Percentiles rank a stretch among this genome's conserved stretches.
Evolutionary conservation across 2,329 filamentous ascomycete genomes (phyloP).

Genomic region (Ophiocordyceps robertsii): DNA sequence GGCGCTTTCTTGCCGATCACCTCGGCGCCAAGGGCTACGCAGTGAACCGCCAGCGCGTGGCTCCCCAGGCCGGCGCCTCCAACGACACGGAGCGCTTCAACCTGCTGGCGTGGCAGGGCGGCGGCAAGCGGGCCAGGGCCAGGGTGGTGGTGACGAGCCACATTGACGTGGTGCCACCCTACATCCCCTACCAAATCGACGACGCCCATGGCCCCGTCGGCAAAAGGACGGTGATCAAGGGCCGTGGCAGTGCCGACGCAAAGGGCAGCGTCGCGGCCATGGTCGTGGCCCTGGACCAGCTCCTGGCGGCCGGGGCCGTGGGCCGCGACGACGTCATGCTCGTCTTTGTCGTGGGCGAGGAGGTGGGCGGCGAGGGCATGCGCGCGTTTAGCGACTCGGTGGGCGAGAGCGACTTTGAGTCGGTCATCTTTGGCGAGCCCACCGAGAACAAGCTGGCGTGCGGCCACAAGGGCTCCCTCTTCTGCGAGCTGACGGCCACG

Average conservation of each 20-base stretch:
- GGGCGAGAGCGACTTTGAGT: conserved; percentile 31
- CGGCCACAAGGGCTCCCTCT: conserved; percentile 79
- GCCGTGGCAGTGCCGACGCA: conserved; percentile 62
- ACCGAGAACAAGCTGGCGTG: conserved; percentile 79
- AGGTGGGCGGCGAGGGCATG: conserved; percentile 75
- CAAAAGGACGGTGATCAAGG: conserved; percentile 43
- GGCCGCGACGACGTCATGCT: conserved; percentile 39
- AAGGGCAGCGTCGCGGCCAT: conserved; percentile 62
- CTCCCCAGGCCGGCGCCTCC: conserved; percentile 15
- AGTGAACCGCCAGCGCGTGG: conserved; percentile 27
- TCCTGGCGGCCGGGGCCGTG: conserved; percentile 30
- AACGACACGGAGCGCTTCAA: conserved; percentile 42
- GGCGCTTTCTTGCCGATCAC: conserved; percentile 53
- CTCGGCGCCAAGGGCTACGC: conserved; percentile 36
- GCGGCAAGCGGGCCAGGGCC: conserved; percentile 29
- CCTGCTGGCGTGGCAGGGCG: conserved; percentile 53
- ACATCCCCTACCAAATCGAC: conserved; percentile 52
- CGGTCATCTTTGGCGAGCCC: conserved; percentile 84
- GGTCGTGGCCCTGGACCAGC: conserved; percentile 50
- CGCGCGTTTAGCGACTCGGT: conserved; percentile 29
- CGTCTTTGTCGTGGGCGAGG: conserved; percentile 69
- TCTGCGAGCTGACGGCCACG: conserved; percentile 51
- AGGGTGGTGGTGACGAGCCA: conserved; percentile 62
- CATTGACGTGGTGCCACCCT: conserved; percentile 67
- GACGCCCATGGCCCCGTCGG: conserved; percentile 27